Base-by-base conservation (phyloP, 2,329 filamentous ascomycete species). In the Ploettnerulaceae sp. region DNA sequence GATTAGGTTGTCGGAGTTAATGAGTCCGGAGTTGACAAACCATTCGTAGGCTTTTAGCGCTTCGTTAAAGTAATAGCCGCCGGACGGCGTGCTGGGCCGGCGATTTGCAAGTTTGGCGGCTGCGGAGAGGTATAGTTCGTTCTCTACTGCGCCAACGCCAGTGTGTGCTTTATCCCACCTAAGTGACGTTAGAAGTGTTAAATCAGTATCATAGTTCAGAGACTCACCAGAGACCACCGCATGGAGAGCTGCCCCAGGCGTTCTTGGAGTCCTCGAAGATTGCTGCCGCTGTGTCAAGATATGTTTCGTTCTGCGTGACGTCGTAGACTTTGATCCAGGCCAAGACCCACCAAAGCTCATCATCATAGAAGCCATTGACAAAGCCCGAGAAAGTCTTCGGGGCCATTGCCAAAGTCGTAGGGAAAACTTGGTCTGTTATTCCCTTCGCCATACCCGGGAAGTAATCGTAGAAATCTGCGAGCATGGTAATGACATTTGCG, bases 261-360 rank as follows among this genome's bases (percentile, higher is more conserved):
- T 65, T 66, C 43, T 72, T 69, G 66, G 81, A 76, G 57, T 82
- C 76, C 21, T 74, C 68, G 54, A 79, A 81, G 46, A 82, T 71
- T 25, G 67, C 61, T 45, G 70, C 68, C 7, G 77, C 75, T 5
- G 71, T 68, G 36, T 75, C 59, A 29, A 82, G 72, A 53, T 78
- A 82, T n/a, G 69, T 67, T 2, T 53, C 26, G 34, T 80, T 66
- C 3, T 67, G 64, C 0, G 77, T 77, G 12, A 77, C 64, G 56
- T 82, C 79, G 56, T 71, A 79, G 4, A 74, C 67, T 18, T 73
- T 70, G 43, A 82, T 74, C 69, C 77, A 73, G 14, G 69, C 78
- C 48, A 82, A 67, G 7, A 72, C 77, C 79, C 79, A 82, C 79
- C 79, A 82, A n/a, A 75, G 72, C 58, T 77, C 74, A 56, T 82